phyloP scores from a whole-genome alignment of 352 stramenopile genomes.

The Phytophthora pseudosyringae region DNA sequence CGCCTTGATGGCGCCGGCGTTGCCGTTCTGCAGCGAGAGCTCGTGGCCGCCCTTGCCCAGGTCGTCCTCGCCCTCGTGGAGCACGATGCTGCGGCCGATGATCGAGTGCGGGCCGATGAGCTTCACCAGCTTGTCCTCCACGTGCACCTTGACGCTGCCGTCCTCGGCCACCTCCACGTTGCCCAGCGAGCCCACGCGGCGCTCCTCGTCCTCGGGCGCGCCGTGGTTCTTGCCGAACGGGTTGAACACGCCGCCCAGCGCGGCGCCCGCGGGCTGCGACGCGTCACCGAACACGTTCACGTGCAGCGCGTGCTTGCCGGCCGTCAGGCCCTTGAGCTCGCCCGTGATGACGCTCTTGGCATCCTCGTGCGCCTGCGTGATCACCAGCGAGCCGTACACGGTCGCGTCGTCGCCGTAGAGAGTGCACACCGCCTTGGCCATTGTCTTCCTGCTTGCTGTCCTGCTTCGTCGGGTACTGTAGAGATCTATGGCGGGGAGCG shows the following conservation, averaged over 20 bases:
- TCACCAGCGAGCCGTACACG: constrained; percentile 82
- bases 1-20: constrained; percentile 92
- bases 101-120: constrained; percentile 98
- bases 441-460: constrained; percentile 12
- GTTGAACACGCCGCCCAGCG: constrained; percentile 96
- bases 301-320: constrained; percentile 95
- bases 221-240: constrained; percentile 98
- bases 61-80: constrained; percentile 97
- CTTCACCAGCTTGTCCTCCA: constrained; percentile 97
- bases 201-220: constrained; percentile 94
- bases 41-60: constrained; percentile 97
- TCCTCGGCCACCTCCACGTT: constrained; percentile 91
- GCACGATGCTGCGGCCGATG: constrained; percentile 96
- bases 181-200: constrained; percentile 95
- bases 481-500: too few species aligned
- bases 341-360: constrained; percentile 88
- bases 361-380: constrained; percentile 88
- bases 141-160: constrained; percentile 90
- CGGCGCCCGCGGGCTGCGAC: constrained; percentile 72
- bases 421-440: constrained; percentile 89
- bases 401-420: constrained; percentile 85
- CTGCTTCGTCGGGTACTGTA: too few species aligned
- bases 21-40: constrained; percentile 96
- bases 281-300: constrained; percentile 97
- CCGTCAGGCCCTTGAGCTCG: constrained; percentile 74